Evolutionary conservation across 2,329 filamentous ascomycete genomes (phyloP).

Genomic region (Fusarium pilosicola): DNA sequence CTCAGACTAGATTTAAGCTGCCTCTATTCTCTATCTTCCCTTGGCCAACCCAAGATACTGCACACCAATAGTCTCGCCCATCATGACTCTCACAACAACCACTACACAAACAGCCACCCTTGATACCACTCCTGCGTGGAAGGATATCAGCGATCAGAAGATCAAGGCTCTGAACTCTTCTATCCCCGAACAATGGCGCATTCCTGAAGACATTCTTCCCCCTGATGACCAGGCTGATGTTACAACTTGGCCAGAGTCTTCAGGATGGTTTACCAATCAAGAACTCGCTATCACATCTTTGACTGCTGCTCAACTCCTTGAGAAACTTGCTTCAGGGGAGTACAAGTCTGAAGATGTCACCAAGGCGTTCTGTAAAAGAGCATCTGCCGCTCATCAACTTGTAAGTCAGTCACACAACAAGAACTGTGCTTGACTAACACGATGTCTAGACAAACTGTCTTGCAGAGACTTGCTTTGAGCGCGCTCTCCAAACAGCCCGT

Average conservation of each 20-base stretch:
- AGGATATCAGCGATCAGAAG: constrained; percentile 27
- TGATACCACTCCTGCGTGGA: constrained; percentile 24
- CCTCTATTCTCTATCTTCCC: background rate
- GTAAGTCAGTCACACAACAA: background rate
- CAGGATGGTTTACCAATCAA: constrained; percentile 66
- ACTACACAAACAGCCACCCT: constrained; percentile 12
- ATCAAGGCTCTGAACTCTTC: constrained; percentile 46
- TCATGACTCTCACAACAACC: constrained; percentile 21
- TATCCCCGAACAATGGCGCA: constrained; percentile 67
- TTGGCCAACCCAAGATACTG: constrained; percentile 2
- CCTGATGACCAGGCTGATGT: constrained; percentile 61
- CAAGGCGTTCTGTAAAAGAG: constrained; percentile 65
- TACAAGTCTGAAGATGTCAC: constrained; percentile 54
- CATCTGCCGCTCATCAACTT: constrained; percentile 65
- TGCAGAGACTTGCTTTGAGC: constrained; percentile 64
- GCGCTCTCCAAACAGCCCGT: constrained; percentile 59
- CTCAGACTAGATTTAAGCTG: constrained; percentile 13
- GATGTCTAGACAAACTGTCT: constrained; percentile 57
- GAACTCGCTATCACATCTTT: constrained; percentile 61
- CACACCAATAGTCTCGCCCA: background rate
- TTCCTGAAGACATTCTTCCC: constrained; percentile 64
- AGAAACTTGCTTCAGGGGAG: constrained; percentile 47
- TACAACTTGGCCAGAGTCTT: constrained; percentile 63
- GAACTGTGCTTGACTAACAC: background rate
- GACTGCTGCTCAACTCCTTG: constrained; percentile 52